These are phyloP conservation scores for Moesziomyces sp. DNA, from an alignment of 1,284 basidiomycete genomes.

Conservation along the genomic window DNA sequence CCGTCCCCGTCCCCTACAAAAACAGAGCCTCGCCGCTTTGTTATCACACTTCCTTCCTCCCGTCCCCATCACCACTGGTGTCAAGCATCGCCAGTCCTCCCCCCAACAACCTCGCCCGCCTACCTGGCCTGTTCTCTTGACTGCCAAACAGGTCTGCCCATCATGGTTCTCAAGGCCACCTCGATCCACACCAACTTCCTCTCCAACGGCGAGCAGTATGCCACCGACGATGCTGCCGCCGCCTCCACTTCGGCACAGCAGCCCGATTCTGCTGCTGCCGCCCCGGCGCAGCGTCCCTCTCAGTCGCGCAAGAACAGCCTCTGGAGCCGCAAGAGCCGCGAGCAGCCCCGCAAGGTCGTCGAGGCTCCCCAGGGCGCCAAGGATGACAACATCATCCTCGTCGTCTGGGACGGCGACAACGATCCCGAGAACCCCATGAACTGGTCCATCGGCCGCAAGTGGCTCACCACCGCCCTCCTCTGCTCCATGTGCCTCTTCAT, in stretches of 20 bases:
- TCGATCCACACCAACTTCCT: conserved; percentile 59
- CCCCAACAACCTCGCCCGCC: too few relatives aligned
- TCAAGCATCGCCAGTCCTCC: background rate
- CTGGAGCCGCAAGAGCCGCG: conserved; percentile 45
- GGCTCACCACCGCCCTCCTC: conserved; percentile 57
- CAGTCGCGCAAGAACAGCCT: conserved; percentile 47
- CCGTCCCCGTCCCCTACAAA: too few relatives aligned
- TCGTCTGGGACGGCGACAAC: conserved; percentile 54
- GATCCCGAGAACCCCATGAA: conserved; percentile 60
- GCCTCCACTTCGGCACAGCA: conserved; percentile 3
- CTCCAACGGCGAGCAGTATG: conserved; percentile 45
- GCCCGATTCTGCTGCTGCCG: conserved; percentile 1
- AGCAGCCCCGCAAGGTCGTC: conserved; percentile 32
- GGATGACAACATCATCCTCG: conserved; percentile 56
- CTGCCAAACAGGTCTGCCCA: conserved; percentile 5
- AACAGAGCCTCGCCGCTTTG: too few relatives aligned
- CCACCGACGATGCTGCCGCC: conserved; percentile 37
- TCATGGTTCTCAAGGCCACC: conserved; percentile 57
- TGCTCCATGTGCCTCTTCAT: conserved; percentile 64
- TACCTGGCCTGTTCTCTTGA: background rate
- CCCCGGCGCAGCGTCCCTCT: conserved; percentile 6
- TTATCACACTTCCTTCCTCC: too few relatives aligned
- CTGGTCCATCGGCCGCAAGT: conserved; percentile 53
- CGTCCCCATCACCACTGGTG: too few relatives aligned
- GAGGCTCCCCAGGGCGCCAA: conserved; percentile 29